Conservation (phyloP, 768 basidiomycete genomes). For the Lentinus brumalis region DNA sequence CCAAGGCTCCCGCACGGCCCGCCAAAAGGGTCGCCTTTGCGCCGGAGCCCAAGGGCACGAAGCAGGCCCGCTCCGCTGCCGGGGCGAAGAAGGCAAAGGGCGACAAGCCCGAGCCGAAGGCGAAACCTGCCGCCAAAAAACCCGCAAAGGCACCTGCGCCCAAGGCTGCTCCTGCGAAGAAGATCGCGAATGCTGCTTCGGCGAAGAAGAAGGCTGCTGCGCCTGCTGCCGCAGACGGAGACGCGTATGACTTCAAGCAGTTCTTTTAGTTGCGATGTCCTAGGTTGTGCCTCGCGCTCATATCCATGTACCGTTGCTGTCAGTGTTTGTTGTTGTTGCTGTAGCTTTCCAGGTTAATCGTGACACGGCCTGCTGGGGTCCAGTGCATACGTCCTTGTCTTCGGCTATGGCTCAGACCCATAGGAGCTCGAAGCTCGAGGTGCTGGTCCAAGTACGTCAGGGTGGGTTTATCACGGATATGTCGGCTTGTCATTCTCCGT, state of each 20-base stretch:
- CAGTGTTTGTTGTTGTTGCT: too few relatives aligned
- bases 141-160: background rate
- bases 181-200: slow-evolving; percentile 40
- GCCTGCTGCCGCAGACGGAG: slow-evolving; percentile 28
- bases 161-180: slow-evolving; percentile 26
- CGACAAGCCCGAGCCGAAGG: background rate
- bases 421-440: too few relatives aligned
- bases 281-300: background rate
- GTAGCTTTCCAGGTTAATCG: too few relatives aligned
- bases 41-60: slow-evolving; percentile 29
- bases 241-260: slow-evolving; percentile 60
- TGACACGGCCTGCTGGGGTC: too few relatives aligned
- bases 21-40: slow-evolving; percentile 38
- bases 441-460: too few relatives aligned
- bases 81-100: slow-evolving; percentile 18
- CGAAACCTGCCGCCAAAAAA: background rate
- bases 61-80: slow-evolving; percentile 28
- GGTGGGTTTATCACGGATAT: too few relatives aligned
- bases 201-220: slow-evolving; percentile 31
- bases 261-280: slow-evolving; percentile 43
- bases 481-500: too few relatives aligned
- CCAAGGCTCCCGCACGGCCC: slow-evolving; percentile 22
- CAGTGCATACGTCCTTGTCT: too few relatives aligned
- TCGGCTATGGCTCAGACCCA: too few relatives aligned
- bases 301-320: background rate